These are phyloP conservation scores for Esteya vermicola DNA, from an alignment of 2,329 filamentous ascomycete species.

Conservation along the genomic window DNA sequence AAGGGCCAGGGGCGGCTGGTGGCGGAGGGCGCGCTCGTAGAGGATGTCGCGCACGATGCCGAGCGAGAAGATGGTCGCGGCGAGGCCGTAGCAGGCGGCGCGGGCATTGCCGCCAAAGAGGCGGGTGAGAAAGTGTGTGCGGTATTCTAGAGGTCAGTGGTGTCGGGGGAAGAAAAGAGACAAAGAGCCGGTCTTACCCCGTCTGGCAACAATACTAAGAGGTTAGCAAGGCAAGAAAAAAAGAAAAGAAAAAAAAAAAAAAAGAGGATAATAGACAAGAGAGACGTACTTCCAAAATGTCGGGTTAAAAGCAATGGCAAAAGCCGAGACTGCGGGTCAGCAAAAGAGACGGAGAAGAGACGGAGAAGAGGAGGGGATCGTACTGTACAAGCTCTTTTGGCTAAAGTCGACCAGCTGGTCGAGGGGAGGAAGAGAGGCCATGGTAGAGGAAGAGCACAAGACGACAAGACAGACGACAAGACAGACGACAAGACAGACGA, in stretches of 20 bases:
- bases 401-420: constrained; percentile 42
- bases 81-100: constrained; percentile 79
- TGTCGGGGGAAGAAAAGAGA: neutral
- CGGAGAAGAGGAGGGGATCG: constrained; percentile 15
- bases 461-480: too few relatives aligned
- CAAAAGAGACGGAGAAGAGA: neutral
- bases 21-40: constrained; percentile 70
- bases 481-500: too few relatives aligned
- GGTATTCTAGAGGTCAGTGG: constrained; percentile 54
- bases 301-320: constrained; percentile 83
- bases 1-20: constrained; percentile 60
- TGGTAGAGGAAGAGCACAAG: neutral
- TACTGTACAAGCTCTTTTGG: constrained; percentile 54
- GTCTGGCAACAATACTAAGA: constrained; percentile 63
- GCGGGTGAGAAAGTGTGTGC: constrained; percentile 75
- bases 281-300: constrained; percentile 99
- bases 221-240: constrained; percentile 18
- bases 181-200: constrained; percentile 38
- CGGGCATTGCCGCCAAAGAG: constrained; percentile 67
- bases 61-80: constrained; percentile 76
- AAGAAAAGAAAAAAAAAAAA: neutral
- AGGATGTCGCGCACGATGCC: constrained; percentile 79
- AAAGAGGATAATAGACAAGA: constrained; percentile 2
- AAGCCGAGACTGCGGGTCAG: constrained; percentile 51
- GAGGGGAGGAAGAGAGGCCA: constrained; percentile 3